Evolutionary conservation across 495 filamentous ascomycete species (phyloP).

Genomic region (Hyphodiscus hymeniophilus): DNA sequence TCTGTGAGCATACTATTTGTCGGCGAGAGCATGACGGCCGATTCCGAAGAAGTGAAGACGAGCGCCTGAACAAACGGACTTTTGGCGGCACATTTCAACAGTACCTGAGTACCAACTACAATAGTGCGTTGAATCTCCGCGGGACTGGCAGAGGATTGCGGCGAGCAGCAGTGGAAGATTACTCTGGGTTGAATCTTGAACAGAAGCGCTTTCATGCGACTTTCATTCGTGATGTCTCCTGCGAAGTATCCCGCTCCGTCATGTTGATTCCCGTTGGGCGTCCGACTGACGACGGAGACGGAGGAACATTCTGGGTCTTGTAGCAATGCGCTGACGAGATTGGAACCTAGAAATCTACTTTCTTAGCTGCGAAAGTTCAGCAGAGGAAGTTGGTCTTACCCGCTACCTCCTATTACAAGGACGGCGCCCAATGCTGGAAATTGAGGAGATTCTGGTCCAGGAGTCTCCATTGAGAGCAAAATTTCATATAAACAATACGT

Average conservation of each 20-base stretch:
- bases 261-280: conserved; percentile 61
- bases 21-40: background rate
- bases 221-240: conserved; percentile 74
- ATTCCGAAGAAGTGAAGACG: conserved; percentile 73
- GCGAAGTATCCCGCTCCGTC: conserved; percentile 61
- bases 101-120: conserved; percentile 70
- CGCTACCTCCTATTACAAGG: no score
- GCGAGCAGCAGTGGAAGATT: conserved; percentile 87
- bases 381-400: background rate
- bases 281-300: conserved; percentile 76
- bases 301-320: conserved; percentile 41
- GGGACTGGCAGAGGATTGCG: conserved; percentile 34
- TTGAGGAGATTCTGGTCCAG: no score
- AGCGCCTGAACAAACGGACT: conserved; percentile 66
- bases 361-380: no score
- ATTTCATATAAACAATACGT: no score
- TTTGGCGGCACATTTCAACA: conserved; percentile 62
- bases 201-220: conserved; percentile 56
- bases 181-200: conserved; percentile 61
- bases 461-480: no score
- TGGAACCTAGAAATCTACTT: conserved; percentile 59
- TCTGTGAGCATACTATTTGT: background rate
- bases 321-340: conserved; percentile 51
- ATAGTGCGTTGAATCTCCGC: conserved; percentile 72
- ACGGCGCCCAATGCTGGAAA: no score